A percentile compares a stretch with the other conserved stretches of the same genome.
Evolutionary conservation across 495 filamentous ascomycete species (phyloP).

Genomic region (Aspergillus conjunctus): DNA sequence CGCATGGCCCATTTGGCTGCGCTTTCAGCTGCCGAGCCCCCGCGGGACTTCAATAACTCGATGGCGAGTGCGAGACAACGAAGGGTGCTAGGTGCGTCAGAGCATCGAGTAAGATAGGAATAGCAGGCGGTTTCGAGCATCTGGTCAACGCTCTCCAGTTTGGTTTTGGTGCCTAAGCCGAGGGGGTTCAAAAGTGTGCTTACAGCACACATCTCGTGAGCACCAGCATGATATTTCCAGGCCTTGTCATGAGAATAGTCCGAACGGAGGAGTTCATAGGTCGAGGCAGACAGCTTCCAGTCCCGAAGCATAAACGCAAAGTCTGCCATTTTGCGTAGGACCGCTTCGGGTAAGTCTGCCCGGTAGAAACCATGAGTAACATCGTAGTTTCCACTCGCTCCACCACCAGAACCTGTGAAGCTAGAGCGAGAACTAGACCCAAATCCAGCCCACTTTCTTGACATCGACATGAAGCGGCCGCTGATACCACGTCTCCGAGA

Average conservation of each 20-base stretch:
- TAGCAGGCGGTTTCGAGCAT: conserved; percentile 87
- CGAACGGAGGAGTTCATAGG: conserved; percentile 82
- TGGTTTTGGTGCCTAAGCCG: conserved; percentile 67
- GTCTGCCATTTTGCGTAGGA: conserved; percentile 91
- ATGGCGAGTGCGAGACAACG: conserved; percentile 75
- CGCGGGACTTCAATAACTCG: conserved; percentile 79
- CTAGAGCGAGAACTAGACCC: conserved; percentile 58
- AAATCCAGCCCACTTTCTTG: conserved; percentile 82
- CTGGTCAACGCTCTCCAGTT: conserved; percentile 77
- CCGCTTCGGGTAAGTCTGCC: conserved; percentile 81
- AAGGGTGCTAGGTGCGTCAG: conserved; percentile 69
- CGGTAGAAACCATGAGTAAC: conserved; percentile 72
- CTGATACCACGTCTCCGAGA: conserved; percentile 82
- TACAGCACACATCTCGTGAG: conserved; percentile 89
- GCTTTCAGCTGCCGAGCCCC: conserved; percentile 78
- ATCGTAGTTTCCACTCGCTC: conserved; percentile 73
- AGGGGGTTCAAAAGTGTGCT: conserved; percentile 75
- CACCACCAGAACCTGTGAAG: conserved; percentile 40
- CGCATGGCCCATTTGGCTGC: conserved; percentile 82
- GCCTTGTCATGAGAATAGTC: conserved; percentile 96
- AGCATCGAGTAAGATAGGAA: conserved; percentile 85
- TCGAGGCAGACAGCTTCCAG: conserved; percentile 87
- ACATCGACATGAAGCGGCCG: conserved; percentile 89
- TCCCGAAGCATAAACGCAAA: conserved; percentile 96
- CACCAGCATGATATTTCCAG: conserved; percentile 91